Conservation (phyloP, 805 yeast species). For the Clavispora santaluciae region DNA sequence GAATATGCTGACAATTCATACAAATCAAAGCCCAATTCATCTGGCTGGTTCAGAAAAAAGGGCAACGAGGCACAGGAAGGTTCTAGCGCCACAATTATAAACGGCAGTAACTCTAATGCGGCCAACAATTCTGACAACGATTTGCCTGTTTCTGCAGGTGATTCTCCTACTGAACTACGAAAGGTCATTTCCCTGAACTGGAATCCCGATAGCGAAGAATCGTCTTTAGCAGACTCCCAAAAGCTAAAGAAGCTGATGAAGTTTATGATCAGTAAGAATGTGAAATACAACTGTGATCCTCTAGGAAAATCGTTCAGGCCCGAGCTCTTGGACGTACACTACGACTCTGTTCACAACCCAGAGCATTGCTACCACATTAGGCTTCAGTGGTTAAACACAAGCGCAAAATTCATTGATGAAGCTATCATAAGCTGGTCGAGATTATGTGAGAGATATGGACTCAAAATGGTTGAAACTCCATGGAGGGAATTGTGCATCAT, state of each 20-base stretch:
- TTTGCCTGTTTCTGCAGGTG: constrained; percentile 22
- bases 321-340: constrained; percentile 77
- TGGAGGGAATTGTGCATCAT: constrained; percentile 80
- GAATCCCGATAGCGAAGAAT: constrained; percentile 13
- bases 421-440: constrained; percentile 73
- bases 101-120: background rate
- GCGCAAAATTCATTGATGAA: constrained; percentile 73
- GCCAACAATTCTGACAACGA: constrained; percentile 20
- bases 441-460: constrained; percentile 79
- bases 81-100: constrained; percentile 2
- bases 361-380: constrained; percentile 90
- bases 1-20: constrained; percentile 42
- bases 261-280: constrained; percentile 61
- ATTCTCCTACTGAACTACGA: constrained; percentile 12
- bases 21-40: constrained; percentile 12
- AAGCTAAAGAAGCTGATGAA: constrained; percentile 22
- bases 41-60: constrained; percentile 32
- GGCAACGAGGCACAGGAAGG: constrained; percentile 3
- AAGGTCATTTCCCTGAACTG: constrained; percentile 11
- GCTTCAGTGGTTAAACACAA: constrained; percentile 88
- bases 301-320: constrained; percentile 64
- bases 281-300: constrained; percentile 74
- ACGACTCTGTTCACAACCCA: constrained; percentile 89
- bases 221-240: constrained; percentile 16
- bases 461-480: constrained; percentile 78